These are phyloP conservation scores for Candida tunisiensis DNA, from an alignment of 1,139 yeast genomes.

Conservation along the genomic window DNA sequence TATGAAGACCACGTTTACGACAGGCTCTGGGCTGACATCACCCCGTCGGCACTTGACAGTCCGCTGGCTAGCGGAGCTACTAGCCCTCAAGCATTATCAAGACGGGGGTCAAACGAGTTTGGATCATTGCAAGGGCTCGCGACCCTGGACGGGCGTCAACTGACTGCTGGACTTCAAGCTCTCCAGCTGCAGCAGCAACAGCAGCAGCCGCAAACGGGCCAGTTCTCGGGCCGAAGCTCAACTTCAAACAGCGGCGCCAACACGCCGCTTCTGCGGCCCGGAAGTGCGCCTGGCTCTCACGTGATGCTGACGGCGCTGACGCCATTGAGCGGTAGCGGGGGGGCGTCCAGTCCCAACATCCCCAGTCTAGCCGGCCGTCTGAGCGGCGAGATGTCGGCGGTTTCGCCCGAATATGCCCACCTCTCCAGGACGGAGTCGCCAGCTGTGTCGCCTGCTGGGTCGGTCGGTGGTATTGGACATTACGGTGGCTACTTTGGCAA, in stretches of 20 bases:
- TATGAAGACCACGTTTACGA: conserved; percentile 80
- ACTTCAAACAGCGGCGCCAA: conserved; percentile 1
- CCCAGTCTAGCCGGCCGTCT: not conserved
- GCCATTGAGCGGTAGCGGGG: too few species aligned
- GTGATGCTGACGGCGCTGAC: too few species aligned
- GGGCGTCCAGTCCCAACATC: not conserved
- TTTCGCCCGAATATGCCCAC: conserved; percentile 4
- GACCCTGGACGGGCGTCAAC: conserved; percentile 11
- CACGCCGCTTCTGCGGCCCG: not conserved
- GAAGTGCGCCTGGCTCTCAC: not conserved
- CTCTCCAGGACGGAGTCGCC: conserved; percentile 11
- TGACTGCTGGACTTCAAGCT: conserved; percentile 11
- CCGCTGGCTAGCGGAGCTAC: conserved; percentile 35
- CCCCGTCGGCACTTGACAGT: conserved; percentile 35
- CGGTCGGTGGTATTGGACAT: conserved; percentile 3
- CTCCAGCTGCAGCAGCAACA: conserved; percentile 11
- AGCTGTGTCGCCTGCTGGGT: conserved; percentile 28
- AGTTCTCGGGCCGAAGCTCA: conserved; percentile 2
- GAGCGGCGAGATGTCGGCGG: conserved; percentile 1
- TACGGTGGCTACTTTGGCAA: too few species aligned
- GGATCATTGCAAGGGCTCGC: conserved; percentile 11
- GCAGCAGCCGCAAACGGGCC: conserved; percentile 5
- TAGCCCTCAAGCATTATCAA: conserved; percentile 13
- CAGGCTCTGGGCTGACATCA: conserved; percentile 57
- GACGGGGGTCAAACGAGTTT: conserved; percentile 17